These are phyloP conservation scores for Amanita molliuscula DNA, from an alignment of 768 basidiomycete species.

Conservation along the genomic window DNA sequence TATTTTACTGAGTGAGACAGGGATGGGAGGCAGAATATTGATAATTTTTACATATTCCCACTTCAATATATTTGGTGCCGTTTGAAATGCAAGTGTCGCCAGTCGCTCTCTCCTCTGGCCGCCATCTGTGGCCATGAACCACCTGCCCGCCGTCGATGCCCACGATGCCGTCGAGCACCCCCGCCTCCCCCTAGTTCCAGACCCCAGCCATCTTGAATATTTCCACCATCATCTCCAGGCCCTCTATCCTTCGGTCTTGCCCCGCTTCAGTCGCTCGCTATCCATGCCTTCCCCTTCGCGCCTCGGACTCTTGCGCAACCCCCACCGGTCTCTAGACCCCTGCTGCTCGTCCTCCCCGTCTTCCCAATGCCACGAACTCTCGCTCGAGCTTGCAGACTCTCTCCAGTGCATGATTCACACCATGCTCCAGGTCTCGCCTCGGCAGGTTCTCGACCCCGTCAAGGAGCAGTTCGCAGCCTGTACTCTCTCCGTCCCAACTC, in stretches of 20 bases:
- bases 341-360: slow-evolving; percentile 13
- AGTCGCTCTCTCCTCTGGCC: slow-evolving; percentile 3
- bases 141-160: slow-evolving; percentile 34
- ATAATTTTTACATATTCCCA: slow-evolving; percentile 9
- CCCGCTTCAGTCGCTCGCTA: slow-evolving; percentile 64
- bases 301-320: slow-evolving; percentile 71
- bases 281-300: slow-evolving; percentile 72
- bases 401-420: slow-evolving; percentile 89
- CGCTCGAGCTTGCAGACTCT: slow-evolving; percentile 83
- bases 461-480: slow-evolving; percentile 92
- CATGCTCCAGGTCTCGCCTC: slow-evolving; percentile 80
- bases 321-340: slow-evolving; percentile 27
- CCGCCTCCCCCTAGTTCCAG: slow-evolving; percentile 27
- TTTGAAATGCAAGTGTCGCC: slow-evolving; percentile 18
- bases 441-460: slow-evolving; percentile 83
- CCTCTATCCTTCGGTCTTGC: slow-evolving; percentile 20
- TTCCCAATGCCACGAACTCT: slow-evolving; percentile 53
- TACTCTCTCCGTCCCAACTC: slow-evolving; percentile 76
- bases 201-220: slow-evolving; percentile 21
- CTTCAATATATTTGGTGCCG: slow-evolving; percentile 21
- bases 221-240: neutral
- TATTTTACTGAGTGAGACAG: slow-evolving; percentile 31
- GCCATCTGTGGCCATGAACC: slow-evolving; percentile 18
- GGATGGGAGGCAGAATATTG: slow-evolving; percentile 3
- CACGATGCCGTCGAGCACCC: slow-evolving; percentile 34